Evolutionary conservation across 164 flowering plant genomes (phyloP).

Genomic region (grape (Vitis vinifera)): DNA sequence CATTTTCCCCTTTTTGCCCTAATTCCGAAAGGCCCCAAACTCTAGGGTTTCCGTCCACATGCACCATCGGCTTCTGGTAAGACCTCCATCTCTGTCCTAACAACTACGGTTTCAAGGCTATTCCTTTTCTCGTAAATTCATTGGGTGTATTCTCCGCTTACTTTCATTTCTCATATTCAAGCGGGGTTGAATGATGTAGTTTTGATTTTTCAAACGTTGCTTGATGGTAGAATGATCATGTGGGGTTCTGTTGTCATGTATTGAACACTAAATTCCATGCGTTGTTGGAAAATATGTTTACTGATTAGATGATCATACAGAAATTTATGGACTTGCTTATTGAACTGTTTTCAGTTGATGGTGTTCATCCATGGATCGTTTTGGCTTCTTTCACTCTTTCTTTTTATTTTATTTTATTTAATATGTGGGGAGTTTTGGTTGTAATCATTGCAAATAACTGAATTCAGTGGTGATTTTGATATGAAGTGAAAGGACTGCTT

Average conservation of each 20-base stretch:
- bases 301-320: not conserved
- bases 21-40: conserved; percentile 33
- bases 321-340: not conserved
- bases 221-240: too few relatives aligned
- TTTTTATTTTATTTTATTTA: not conserved
- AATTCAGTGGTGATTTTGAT: too few relatives aligned
- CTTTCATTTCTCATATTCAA: not conserved
- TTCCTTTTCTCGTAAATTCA: not conserved
- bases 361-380: too few relatives aligned
- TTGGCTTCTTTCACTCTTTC: not conserved
- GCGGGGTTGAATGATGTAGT: not conserved
- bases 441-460: too few relatives aligned
- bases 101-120: not conserved
- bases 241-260: too few relatives aligned
- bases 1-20: conserved; percentile 17
- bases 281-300: not conserved
- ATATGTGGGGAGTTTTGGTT: not conserved
- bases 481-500: too few relatives aligned
- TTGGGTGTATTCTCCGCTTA: not conserved
- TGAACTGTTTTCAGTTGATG: not conserved
- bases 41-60: conserved; percentile 33
- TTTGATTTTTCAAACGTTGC: not conserved
- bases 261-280: not conserved
- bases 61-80: conserved; percentile 23
- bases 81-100: not conserved